These are phyloP conservation scores for Cystoderma amianthinum DNA, from an alignment of 768 basidiomycete species.

Conservation along the genomic window DNA sequence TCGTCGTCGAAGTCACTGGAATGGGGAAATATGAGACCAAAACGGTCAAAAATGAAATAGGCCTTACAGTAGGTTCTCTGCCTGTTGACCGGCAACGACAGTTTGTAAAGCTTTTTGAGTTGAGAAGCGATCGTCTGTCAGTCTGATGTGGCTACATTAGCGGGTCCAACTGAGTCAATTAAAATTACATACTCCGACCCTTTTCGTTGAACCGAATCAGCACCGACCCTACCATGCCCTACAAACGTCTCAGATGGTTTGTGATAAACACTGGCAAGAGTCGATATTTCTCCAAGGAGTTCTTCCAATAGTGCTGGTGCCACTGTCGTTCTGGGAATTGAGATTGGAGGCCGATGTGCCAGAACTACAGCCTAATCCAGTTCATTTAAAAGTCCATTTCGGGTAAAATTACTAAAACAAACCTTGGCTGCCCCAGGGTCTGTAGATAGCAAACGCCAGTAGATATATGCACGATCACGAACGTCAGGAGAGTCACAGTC, in stretches of 20 bases:
- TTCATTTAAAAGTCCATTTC: neutral
- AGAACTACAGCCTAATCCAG: constrained; percentile 68
- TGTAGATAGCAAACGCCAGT: constrained; percentile 92
- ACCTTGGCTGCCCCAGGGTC: constrained; percentile 96
- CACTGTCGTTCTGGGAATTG: constrained; percentile 87
- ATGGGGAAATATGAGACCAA: neutral
- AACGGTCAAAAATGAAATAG: neutral
- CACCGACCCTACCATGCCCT: constrained; percentile 84
- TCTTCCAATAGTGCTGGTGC: constrained; percentile 85
- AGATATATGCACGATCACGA: constrained; percentile 94
- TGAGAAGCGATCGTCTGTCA: constrained; percentile 64
- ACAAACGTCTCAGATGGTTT: constrained; percentile 96
- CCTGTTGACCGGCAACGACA: constrained; percentile 84
- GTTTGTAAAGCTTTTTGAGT: constrained; percentile 86
- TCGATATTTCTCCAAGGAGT: constrained; percentile 83
- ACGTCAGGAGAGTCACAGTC: constrained; percentile 97
- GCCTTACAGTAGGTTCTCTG: constrained; percentile 80
- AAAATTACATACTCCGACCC: constrained; percentile 44
- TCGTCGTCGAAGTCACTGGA: constrained; percentile 78
- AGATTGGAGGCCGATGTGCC: constrained; percentile 88
- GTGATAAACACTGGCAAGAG: constrained; percentile 92
- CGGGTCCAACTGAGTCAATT: constrained; percentile 1
- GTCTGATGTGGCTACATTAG: constrained; percentile 19
- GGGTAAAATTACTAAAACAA: neutral
- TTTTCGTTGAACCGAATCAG: constrained; percentile 66